Conservation (phyloP, 225 moss, liverwort and hornwort species). For the Pseudoscleropodium purum region DNA sequence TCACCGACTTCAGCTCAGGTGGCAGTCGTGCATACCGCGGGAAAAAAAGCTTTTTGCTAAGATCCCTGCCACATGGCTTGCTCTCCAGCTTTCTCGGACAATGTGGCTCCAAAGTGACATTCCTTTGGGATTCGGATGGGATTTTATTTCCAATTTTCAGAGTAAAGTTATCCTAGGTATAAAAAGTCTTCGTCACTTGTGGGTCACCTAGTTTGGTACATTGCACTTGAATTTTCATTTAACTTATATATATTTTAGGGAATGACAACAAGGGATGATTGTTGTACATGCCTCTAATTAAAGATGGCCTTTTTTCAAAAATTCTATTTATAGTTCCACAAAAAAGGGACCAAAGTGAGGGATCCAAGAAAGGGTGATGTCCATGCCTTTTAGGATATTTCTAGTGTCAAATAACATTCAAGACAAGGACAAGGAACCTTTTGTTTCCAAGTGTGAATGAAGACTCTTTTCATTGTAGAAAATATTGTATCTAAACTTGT, state of each 20-base stretch:
- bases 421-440: accelerated
- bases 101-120: background rate
- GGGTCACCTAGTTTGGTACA: background rate
- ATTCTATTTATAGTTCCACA: background rate
- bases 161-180: background rate
- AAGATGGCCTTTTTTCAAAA: accelerated
- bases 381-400: background rate
- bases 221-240: background rate
- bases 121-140: too few species aligned
- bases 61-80: background rate
- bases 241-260: background rate
- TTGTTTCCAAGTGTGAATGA: accelerated
- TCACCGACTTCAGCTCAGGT: background rate
- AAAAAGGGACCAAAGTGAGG: accelerated
- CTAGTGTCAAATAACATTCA: background rate
- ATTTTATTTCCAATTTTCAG: background rate
- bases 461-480: background rate
- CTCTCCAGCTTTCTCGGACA: background rate
- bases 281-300: background rate
- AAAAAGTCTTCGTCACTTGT: too few species aligned
- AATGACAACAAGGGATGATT: background rate
- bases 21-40: background rate
- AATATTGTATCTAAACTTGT: background rate
- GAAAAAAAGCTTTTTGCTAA: background rate
- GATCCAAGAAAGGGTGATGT: background rate